Conservation (phyloP, 2,329 filamentous ascomycete species). For the Epichloe scottii region DNA sequence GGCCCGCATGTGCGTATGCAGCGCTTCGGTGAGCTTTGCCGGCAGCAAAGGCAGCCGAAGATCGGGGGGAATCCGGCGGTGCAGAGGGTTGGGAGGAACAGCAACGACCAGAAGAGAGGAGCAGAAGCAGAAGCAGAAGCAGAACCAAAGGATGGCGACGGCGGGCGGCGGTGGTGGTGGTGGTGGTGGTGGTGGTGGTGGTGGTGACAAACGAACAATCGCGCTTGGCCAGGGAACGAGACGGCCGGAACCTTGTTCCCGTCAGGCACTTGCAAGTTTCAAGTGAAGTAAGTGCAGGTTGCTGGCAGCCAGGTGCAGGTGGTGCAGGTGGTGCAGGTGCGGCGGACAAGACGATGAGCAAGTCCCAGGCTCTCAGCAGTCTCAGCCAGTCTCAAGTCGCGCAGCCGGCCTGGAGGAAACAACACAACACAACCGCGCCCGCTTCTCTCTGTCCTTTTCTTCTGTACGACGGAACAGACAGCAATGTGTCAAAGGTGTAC, state of each 20-base stretch:
- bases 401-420: too few species aligned
- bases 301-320: too few species aligned
- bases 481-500: too few species aligned
- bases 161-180: background rate
- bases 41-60: conserved; percentile 5
- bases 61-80: background rate
- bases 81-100: background rate
- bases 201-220: background rate
- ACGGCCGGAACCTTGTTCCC: background rate
- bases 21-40: conserved; percentile 5
- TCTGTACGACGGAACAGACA: too few species aligned
- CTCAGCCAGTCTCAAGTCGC: too few species aligned
- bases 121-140: background rate
- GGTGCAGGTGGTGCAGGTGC: background rate
- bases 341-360: background rate
- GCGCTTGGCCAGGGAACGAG: background rate
- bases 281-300: too few species aligned
- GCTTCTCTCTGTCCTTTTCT: too few species aligned
- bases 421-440: too few species aligned
- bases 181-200: background rate
- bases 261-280: too few species aligned
- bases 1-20: conserved; percentile 1
- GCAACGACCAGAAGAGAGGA: background rate
- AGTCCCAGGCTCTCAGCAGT: too few species aligned
- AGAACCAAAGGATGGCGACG: background rate